Conservation (phyloP, 345 rosid genomes). For the Lepidium aucheri region DNA sequence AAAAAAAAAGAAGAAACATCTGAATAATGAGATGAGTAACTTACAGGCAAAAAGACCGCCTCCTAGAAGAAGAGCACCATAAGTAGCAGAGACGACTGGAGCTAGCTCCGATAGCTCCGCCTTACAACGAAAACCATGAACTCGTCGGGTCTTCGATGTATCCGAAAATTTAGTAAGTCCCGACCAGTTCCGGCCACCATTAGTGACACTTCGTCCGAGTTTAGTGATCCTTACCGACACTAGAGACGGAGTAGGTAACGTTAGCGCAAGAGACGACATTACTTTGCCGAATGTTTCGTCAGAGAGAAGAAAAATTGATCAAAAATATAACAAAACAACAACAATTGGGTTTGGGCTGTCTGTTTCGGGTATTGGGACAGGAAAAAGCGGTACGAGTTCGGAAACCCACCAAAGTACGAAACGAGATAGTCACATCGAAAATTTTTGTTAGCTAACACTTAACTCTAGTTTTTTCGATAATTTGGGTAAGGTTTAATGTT, state of each 20-base stretch:
- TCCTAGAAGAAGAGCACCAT: slow-evolving; percentile 57
- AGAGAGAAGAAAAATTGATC: slow-evolving; percentile 3
- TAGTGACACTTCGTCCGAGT: neutral
- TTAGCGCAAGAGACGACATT: slow-evolving; percentile 20
- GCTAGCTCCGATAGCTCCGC: slow-evolving; percentile 58
- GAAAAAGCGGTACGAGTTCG: too few relatives aligned
- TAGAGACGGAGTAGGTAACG: slow-evolving; percentile 4
- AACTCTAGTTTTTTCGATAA: too few relatives aligned
- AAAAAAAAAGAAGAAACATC: neutral
- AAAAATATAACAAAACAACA: neutral
- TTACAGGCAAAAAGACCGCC: slow-evolving; percentile 85
- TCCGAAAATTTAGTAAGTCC: slow-evolving; percentile 7
- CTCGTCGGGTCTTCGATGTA: slow-evolving; percentile 8
- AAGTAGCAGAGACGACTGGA: slow-evolving; percentile 54
- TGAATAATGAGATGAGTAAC: neutral
- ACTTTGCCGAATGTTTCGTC: neutral
- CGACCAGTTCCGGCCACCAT: slow-evolving; percentile 8
- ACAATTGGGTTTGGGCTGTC: neutral
- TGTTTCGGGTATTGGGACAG: neutral
- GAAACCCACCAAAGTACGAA: too few relatives aligned
- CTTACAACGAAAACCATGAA: slow-evolving; percentile 32
- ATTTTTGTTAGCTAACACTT: too few relatives aligned
- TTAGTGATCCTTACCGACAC: slow-evolving; percentile 14
- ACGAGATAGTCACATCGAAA: too few relatives aligned
- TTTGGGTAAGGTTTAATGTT: too few relatives aligned